phyloP scores from a whole-genome alignment of 805 yeast species.

The Wickerhamiella nectarea region DNA sequence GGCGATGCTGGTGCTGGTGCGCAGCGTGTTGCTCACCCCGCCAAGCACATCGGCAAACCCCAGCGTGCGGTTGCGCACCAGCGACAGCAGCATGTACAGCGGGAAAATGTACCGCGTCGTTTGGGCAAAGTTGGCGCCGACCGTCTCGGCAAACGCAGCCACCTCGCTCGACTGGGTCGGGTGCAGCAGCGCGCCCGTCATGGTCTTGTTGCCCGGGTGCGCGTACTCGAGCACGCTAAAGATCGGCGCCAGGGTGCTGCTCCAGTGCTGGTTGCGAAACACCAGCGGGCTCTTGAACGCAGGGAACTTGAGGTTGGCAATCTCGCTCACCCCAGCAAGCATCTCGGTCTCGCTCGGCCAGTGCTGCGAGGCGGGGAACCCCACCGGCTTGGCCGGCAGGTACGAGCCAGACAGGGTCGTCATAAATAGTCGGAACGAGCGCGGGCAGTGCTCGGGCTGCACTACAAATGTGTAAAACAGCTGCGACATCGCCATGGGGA shows the following conservation, averaged over 20 bases:
- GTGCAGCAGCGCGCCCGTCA: constrained; percentile 25
- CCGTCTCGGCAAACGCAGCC: constrained; percentile 18
- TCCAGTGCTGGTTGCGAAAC: constrained; percentile 16
- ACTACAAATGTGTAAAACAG: constrained; percentile 26
- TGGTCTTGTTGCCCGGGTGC: constrained; percentile 24
- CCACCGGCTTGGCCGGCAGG: constrained; percentile 22
- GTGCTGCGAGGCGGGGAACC: constrained; percentile 20
- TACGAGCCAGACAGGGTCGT: constrained; percentile 22
- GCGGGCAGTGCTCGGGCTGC: constrained; percentile 27
- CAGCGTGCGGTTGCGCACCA: constrained; percentile 9
- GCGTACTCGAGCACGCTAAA: constrained; percentile 22
- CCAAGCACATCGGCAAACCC: constrained; percentile 9
- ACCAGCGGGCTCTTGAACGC: constrained; percentile 23
- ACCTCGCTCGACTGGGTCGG: constrained; percentile 21
- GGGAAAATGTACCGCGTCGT: constrained; percentile 23
- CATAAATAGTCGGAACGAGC: constrained; percentile 23
- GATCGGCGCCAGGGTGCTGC: constrained; percentile 14
- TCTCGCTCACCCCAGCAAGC: constrained; percentile 23
- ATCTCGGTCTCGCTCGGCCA: constrained; percentile 27
- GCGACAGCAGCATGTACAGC: constrained; percentile 19
- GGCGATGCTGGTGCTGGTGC: constrained; percentile 25
- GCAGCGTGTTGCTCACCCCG: constrained; percentile 19
- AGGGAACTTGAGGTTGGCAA: constrained; percentile 25
- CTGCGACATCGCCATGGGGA: constrained; percentile 30
- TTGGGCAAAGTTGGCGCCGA: constrained; percentile 18